A percentile compares a stretch with the other conserved stretches of the same genome.
Evolutionary conservation across 179 eudicot genomes (phyloP).

Genomic region (Spergularia azorica): DNA sequence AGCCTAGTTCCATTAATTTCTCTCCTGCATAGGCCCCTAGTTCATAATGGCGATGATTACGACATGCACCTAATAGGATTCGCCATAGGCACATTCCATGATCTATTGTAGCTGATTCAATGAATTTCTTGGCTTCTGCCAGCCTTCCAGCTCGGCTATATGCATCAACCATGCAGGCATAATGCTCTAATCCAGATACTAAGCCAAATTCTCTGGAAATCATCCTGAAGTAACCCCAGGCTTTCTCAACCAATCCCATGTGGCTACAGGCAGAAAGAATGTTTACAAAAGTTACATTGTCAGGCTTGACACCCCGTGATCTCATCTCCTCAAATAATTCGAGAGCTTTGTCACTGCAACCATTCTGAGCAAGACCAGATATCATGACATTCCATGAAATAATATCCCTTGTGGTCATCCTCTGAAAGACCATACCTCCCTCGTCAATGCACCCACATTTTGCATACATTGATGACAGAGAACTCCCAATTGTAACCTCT

Average conservation of each 20-base stretch:
- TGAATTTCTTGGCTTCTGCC: slow-evolving; percentile 57
- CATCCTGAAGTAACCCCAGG: slow-evolving; percentile 45
- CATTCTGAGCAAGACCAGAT: slow-evolving; percentile 82
- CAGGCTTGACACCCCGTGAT: slow-evolving; percentile 50
- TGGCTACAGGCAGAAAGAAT: slow-evolving; percentile 81
- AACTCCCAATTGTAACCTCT: slow-evolving; percentile 59
- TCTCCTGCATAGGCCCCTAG: slow-evolving; percentile 83
- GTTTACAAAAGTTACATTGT: slow-evolving; percentile 73
- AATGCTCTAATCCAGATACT: slow-evolving; percentile 58
- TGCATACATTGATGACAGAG: slow-evolving; percentile 72
- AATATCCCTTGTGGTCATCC: slow-evolving; percentile 59
- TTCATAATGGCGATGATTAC: slow-evolving; percentile 54
- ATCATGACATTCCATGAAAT: slow-evolving; percentile 87
- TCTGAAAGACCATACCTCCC: slow-evolving; percentile 48
- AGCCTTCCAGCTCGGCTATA: slow-evolving; percentile 72
- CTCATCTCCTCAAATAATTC: slow-evolving; percentile 68
- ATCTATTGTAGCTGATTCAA: slow-evolving; percentile 53
- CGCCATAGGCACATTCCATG: slow-evolving; percentile 76
- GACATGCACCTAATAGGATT: slow-evolving; percentile 59
- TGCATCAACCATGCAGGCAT: slow-evolving; percentile 75
- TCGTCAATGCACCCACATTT: slow-evolving; percentile 64
- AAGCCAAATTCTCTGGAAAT: slow-evolving; percentile 48
- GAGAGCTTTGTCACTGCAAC: slow-evolving; percentile 53
- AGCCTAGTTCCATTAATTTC: slow-evolving; percentile 58
- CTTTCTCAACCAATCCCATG: slow-evolving; percentile 59